Evolutionary conservation across 495 filamentous ascomycete species (phyloP).

Genomic region (Penicillium macrosclerotiorum): DNA sequence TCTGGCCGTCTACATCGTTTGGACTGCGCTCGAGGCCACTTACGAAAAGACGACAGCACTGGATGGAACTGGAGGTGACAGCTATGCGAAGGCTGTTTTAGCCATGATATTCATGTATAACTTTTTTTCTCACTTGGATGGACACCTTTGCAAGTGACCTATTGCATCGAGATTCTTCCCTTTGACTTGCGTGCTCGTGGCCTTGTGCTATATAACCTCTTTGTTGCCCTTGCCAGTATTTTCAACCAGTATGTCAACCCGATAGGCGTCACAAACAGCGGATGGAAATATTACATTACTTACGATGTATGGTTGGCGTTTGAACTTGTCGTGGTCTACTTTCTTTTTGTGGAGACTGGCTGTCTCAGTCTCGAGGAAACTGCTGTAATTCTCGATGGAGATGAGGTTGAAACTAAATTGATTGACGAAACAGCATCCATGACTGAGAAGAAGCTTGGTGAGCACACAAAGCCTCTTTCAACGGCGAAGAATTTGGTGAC

Average conservation of each 20-base stretch:
- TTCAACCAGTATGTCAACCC: slow-evolving; percentile 47
- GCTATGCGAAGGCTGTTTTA: slow-evolving; percentile 39
- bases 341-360: slow-evolving; percentile 63
- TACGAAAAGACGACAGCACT: slow-evolving; percentile 5
- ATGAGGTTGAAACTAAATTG: slow-evolving; percentile 3
- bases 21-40: slow-evolving; percentile 42
- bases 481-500: neutral
- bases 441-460: slow-evolving; percentile 1
- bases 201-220: neutral
- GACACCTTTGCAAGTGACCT: slow-evolving; percentile 22
- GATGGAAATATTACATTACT: slow-evolving; percentile 59
- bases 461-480: neutral
- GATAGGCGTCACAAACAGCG: slow-evolving; percentile 52
- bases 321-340: slow-evolving; percentile 55
- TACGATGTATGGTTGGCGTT: slow-evolving; percentile 57
- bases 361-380: slow-evolving; percentile 63
- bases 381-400: slow-evolving; percentile 55
- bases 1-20: slow-evolving; percentile 55
- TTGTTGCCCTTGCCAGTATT: neutral
- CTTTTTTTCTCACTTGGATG: slow-evolving; percentile 2
- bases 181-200: slow-evolving; percentile 42
- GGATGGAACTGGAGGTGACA: slow-evolving; percentile 2
- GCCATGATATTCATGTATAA: slow-evolving; percentile 25
- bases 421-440: neutral
- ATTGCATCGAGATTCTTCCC: slow-evolving; percentile 61